Evolutionary conservation across 805 yeast genomes (phyloP), one percentile per base, ranked within the genome.

Genomic region (Candida boidinii): DNA sequence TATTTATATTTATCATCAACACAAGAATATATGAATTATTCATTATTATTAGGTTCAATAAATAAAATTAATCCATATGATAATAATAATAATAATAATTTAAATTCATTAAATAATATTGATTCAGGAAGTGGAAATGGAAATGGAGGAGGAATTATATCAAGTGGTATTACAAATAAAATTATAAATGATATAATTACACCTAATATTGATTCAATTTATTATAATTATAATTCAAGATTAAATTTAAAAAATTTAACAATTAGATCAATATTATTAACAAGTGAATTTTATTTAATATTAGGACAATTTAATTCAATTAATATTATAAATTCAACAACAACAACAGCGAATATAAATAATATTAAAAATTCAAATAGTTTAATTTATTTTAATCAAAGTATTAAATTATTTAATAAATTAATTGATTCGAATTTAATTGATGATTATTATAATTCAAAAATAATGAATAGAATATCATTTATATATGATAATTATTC

Each of bases 1-100:
- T 85, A 92, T 86, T 60, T 67, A 10, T 76, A 80, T 45, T 70
- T 79, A 31, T 95, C 96, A 0, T 76, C 94, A 0, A 65, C 81
- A n/a, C 87, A 88, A 42, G 96, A 90, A 54, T 83, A 86, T 81
- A 78, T 84, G 44, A 82, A 88, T 0, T 63, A 79, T 2, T 74
- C 94, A 2, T 61, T 80, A 17, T 56, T 88, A 4, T 64, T 90
- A 56, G 87, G 65, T 5, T 48, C 62, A 10, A 63, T 64, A 37
- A 67, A 62, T 39, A 70, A 67, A 22, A 49, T 68, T 19, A 66
- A 64, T 34, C 73, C 74, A 3, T 35, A 68, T 17, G 45, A 46
- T n/a, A 28, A 31, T 4, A 16, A 42, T 53, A 15, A 50, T 32
- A 27, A 39, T 39, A 30, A 49, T 52, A 15, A 34, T 42, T 64